phyloP scores from a whole-genome alignment of 164 flowering plant species.

The Tinospora cordifolia region DNA sequence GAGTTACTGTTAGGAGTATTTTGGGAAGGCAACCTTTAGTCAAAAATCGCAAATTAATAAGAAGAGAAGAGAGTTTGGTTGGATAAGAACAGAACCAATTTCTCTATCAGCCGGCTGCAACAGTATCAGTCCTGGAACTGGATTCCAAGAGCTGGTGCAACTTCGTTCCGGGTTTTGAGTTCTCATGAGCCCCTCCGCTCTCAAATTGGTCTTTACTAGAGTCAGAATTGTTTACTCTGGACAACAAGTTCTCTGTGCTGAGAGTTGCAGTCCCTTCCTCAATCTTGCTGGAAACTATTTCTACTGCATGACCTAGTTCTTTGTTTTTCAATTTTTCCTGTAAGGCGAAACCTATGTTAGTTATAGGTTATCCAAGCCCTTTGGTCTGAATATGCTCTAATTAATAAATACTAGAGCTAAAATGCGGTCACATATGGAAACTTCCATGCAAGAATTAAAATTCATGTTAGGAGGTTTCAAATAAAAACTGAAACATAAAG shows the following conservation, averaged over 20 bases:
- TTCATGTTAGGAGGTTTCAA: too few relatives aligned
- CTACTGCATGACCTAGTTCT: constrained; percentile 26
- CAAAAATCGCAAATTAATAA: constrained; percentile 25
- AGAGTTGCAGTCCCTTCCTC: constrained; percentile 28
- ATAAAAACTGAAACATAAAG: neutral
- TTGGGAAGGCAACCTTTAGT: constrained; percentile 27
- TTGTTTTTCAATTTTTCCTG: constrained; percentile 60
- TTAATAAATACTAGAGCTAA: neutral
- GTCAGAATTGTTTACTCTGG: constrained; percentile 61
- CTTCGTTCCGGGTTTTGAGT: constrained; percentile 49
- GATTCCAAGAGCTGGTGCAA: constrained; percentile 73
- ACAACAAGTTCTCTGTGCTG: constrained; percentile 60
- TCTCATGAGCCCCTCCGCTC: constrained; percentile 40
- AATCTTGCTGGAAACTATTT: constrained; percentile 15
- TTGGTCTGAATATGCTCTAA: neutral
- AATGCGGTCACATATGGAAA: neutral
- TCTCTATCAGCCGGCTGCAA: constrained; percentile 63
- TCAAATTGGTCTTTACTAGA: constrained; percentile 32
- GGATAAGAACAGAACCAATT: too few relatives aligned
- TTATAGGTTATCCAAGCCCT: neutral
- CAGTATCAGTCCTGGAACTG: constrained; percentile 70
- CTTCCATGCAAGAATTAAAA: too few relatives aligned
- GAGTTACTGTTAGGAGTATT: constrained; percentile 38
- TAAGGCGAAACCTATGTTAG: constrained; percentile 6
- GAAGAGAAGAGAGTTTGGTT: neutral